Conservation (phyloP, 352 stramenopile species). For the Globisporangium spiculum region DNA sequence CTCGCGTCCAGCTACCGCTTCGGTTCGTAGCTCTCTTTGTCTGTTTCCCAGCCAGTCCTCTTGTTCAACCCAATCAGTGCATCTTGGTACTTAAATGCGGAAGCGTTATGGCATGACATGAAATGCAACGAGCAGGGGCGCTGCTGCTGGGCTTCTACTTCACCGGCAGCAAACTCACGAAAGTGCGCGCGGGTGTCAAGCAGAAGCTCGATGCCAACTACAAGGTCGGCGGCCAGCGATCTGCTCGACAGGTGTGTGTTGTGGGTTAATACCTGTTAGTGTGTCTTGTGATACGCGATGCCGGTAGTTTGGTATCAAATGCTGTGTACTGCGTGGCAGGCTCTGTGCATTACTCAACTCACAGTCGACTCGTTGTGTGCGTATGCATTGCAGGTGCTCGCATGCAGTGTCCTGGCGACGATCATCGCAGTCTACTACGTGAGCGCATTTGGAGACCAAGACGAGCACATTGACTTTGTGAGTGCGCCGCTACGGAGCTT, state of each 20-base stretch:
- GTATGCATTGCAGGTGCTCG: constrained; percentile 54
- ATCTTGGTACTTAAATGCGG: neutral
- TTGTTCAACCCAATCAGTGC: neutral
- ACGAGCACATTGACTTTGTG: constrained; percentile 38
- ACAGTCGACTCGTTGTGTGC: neutral
- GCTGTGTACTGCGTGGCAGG: neutral
- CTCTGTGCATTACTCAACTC: neutral
- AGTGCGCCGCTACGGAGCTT: constrained; percentile 33
- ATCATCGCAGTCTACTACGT: constrained; percentile 59
- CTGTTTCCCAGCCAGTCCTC: neutral
- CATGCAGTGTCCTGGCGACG: constrained; percentile 66
- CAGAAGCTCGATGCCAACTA: constrained; percentile 66
- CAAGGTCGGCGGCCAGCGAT: constrained; percentile 78
- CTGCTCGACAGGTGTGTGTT: constrained; percentile 36
- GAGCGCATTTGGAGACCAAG: constrained; percentile 36
- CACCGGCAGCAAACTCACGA: constrained; percentile 84
- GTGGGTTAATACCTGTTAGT: neutral
- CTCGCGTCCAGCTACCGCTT: constrained; percentile 67
- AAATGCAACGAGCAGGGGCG: constrained; percentile 33
- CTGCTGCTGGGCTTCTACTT: constrained; percentile 86
- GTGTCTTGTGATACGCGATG: neutral
- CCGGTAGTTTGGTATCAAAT: neutral
- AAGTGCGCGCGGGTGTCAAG: constrained; percentile 57
- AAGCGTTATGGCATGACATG: neutral
- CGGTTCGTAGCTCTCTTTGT: constrained; percentile 24